phyloP scores from a whole-genome alignment of 352 stramenopile species.

The Pythium graminicola region DNA sequence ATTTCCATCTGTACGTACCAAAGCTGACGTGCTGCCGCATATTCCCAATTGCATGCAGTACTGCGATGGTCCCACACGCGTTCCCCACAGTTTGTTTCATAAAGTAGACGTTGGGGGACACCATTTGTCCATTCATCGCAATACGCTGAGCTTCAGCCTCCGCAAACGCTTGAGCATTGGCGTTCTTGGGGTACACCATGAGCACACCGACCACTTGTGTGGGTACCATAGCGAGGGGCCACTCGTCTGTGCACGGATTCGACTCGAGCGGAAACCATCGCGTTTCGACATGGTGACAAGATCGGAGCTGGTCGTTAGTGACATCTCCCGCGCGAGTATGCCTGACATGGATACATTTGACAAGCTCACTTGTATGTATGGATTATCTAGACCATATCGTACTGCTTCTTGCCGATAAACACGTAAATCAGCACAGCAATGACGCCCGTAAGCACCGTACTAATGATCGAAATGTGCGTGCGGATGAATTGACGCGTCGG shows the following conservation, averaged over 20 bases:
- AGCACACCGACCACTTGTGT: slow-evolving; percentile 89
- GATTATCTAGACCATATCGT: slow-evolving; percentile 24
- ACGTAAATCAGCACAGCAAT: slow-evolving; percentile 57
- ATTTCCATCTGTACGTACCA: too few species aligned
- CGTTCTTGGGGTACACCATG: slow-evolving; percentile 95
- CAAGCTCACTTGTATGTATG: too few species aligned
- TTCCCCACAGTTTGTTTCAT: slow-evolving; percentile 96
- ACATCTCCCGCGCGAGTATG: neutral
- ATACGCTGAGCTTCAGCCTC: slow-evolving; percentile 70
- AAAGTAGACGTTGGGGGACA: slow-evolving; percentile 80
- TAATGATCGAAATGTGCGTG: slow-evolving; percentile 34
- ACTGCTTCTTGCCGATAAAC: slow-evolving; percentile 51
- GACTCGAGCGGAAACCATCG: slow-evolving; percentile 90
- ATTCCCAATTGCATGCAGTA: slow-evolving; percentile 94
- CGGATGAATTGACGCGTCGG: slow-evolving; percentile 25
- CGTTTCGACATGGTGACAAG: slow-evolving; percentile 11
- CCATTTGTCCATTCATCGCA: slow-evolving; percentile 46
- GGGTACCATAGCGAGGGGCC: slow-evolving; percentile 95
- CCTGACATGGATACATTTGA: too few species aligned
- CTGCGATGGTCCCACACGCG: slow-evolving; percentile 93
- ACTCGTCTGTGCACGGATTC: slow-evolving; percentile 95
- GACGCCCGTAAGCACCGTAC: slow-evolving; percentile 36
- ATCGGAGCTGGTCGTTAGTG: neutral
- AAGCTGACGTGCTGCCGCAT: slow-evolving; percentile 71
- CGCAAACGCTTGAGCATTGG: slow-evolving; percentile 66